phyloP scores from a whole-genome alignment of 306 rosid species.

The Cucumis hystrix region DNA sequence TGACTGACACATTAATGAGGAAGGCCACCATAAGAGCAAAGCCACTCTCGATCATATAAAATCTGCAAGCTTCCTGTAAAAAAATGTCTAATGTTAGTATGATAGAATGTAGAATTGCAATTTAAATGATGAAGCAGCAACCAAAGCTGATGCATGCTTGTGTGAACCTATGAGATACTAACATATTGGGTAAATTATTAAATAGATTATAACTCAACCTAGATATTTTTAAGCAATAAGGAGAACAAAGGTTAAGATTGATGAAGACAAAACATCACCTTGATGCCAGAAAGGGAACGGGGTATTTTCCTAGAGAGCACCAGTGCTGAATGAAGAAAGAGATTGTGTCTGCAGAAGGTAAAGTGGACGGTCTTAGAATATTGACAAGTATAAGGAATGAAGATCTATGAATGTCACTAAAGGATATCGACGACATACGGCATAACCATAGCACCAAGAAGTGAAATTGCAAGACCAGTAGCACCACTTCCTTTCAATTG shows the following conservation, averaged over 20 bases:
- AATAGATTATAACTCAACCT: not conserved
- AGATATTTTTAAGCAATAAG: not conserved
- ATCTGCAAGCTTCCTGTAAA: constrained; percentile 87
- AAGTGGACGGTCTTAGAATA: constrained; percentile 13
- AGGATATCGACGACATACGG: constrained; percentile 50
- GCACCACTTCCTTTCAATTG: constrained; percentile 84
- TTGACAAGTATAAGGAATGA: not conserved
- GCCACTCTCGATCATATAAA: constrained; percentile 81
- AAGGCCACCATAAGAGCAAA: constrained; percentile 88
- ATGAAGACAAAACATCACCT: constrained; percentile 29
- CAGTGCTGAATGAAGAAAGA: constrained; percentile 94
- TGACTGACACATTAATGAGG: constrained; percentile 69
- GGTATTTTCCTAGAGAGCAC: constrained; percentile 95
- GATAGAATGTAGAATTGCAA: not conserved
- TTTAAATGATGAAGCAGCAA: not conserved
- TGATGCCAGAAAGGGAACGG: constrained; percentile 66
- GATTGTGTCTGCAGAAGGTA: constrained; percentile 65
- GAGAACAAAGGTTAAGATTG: not conserved
- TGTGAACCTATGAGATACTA: not conserved
- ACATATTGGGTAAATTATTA: too few relatives aligned
- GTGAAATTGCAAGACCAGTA: constrained; percentile 94
- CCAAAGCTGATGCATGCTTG: not conserved
- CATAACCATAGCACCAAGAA: constrained; percentile 99
- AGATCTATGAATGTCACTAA: not conserved
- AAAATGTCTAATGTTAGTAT: not conserved